A percentile compares a stretch with the other conserved stretches of the same genome.
Evolutionary conservation across 129 eudicot genomes (phyloP).

Genomic region (Flaveria trinervia): DNA sequence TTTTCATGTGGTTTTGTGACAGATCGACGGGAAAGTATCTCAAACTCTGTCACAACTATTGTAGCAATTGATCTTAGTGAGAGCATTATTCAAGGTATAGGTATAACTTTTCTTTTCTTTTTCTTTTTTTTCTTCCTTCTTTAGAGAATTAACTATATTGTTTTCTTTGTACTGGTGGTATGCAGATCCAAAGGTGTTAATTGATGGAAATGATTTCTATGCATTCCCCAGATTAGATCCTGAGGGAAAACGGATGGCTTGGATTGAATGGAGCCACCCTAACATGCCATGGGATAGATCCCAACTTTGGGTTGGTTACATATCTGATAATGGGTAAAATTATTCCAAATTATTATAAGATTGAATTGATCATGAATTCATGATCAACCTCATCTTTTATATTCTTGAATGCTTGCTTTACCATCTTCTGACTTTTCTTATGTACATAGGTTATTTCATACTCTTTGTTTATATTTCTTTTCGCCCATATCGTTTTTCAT

Average conservation of each 20-base stretch:
- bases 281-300: conserved; percentile 58
- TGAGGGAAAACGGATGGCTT: conserved; percentile 42
- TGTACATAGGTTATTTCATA: not conserved
- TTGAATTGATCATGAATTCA: not conserved
- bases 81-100: conserved; percentile 37
- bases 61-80: conserved; percentile 38
- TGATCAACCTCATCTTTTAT: not conserved
- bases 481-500: not conserved
- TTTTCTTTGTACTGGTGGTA: not conserved
- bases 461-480: too few relatives aligned
- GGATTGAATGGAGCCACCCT: conserved; percentile 57
- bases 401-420: not conserved
- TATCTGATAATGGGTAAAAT: conserved; percentile 39
- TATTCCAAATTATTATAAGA: not conserved
- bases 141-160: not conserved
- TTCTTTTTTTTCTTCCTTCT: not conserved
- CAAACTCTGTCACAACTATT: conserved; percentile 40
- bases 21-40: conserved; percentile 44
- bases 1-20: conserved; percentile 13
- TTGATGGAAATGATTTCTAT: conserved; percentile 48
- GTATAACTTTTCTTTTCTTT: not conserved
- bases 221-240: conserved; percentile 47
- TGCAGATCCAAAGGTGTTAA: conserved; percentile 45
- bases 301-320: conserved; percentile 49
- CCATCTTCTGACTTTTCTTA: not conserved